Evolutionary conservation across 2,329 filamentous ascomycete species (phyloP).

Genomic region (Neonectria magnoliae): DNA sequence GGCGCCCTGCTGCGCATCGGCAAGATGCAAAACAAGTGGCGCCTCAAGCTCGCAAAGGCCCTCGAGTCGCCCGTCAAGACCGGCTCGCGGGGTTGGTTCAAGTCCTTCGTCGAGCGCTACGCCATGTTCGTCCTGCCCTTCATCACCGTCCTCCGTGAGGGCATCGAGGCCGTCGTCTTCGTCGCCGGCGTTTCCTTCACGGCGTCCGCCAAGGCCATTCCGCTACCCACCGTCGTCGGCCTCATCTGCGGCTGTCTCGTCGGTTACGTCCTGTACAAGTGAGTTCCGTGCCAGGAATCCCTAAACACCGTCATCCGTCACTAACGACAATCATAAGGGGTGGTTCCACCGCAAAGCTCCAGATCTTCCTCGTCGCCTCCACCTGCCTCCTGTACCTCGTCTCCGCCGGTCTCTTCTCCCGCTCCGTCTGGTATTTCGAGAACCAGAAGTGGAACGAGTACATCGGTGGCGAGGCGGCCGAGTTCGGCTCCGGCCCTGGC

Average conservation of each 20-base stretch:
- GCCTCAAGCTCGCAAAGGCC: constrained; percentile 79
- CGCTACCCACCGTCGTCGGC: constrained; percentile 79
- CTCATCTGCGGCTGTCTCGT: constrained; percentile 72
- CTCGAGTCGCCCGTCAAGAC: constrained; percentile 64
- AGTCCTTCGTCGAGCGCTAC: constrained; percentile 78
- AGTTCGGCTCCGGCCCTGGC: constrained; percentile 69
- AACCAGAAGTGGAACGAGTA: constrained; percentile 73
- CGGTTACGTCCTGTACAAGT: constrained; percentile 83
- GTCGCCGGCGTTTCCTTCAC: constrained; percentile 85
- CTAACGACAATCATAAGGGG: constrained; percentile 45
- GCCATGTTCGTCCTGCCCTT: constrained; percentile 89
- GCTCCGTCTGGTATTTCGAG: constrained; percentile 79
- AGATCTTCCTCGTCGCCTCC: constrained; percentile 82
- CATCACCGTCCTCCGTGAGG: constrained; percentile 86
- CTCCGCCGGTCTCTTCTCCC: constrained; percentile 83
- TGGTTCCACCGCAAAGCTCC: constrained; percentile 57
- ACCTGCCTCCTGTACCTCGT: constrained; percentile 88
- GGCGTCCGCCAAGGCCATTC: constrained; percentile 78
- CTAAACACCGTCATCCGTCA: not conserved
- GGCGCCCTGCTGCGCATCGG: constrained; percentile 82
- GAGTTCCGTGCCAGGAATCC: constrained; percentile 46
- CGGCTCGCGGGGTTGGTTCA: constrained; percentile 59
- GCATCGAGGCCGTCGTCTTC: constrained; percentile 87
- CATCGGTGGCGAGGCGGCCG: constrained; percentile 66
- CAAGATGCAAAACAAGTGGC: constrained; percentile 89